Evolutionary conservation across 345 rosid genomes (phyloP).

Genomic region (Brassica nigra): DNA sequence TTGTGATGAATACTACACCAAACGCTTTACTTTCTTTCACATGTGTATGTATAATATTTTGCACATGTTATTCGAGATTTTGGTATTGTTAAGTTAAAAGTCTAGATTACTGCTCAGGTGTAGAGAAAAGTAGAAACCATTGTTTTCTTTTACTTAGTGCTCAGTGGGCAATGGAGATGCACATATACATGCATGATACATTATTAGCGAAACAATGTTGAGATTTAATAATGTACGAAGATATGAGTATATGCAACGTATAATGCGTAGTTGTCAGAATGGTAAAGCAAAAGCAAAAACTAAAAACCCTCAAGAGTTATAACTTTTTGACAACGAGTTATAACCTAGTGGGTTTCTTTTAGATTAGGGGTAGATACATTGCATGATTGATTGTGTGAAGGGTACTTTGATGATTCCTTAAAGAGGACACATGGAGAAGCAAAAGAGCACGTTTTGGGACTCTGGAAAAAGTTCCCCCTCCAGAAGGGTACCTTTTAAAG

Average conservation of each 20-base stretch:
- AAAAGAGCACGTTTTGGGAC: slow-evolving; percentile 20
- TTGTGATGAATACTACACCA: background rate
- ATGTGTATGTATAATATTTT: background rate
- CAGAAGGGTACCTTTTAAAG: slow-evolving; percentile 23
- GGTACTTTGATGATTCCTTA: slow-evolving; percentile 34
- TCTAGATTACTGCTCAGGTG: background rate
- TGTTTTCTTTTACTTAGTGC: slow-evolving; percentile 5
- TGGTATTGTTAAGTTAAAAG: background rate
- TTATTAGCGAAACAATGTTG: slow-evolving; percentile 14
- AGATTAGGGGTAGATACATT: slow-evolving; percentile 28
- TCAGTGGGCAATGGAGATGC: slow-evolving; percentile 1
- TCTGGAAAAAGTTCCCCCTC: background rate
- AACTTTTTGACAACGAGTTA: background rate
- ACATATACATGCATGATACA: background rate
- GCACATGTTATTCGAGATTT: background rate
- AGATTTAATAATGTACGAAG: background rate
- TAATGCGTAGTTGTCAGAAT: slow-evolving; percentile 24
- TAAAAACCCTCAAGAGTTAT: background rate
- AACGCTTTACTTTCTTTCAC: background rate
- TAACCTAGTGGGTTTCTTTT: slow-evolving; percentile 9
- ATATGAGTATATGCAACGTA: slow-evolving; percentile 15
- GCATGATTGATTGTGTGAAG: slow-evolving; percentile 31
- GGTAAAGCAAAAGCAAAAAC: slow-evolving; percentile 23
- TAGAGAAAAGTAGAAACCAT: background rate
- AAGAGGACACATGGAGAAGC: slow-evolving; percentile 22